Conservation (phyloP, 2,329 filamentous ascomycete genomes). For the Beauveria rudraprayagi region DNA sequence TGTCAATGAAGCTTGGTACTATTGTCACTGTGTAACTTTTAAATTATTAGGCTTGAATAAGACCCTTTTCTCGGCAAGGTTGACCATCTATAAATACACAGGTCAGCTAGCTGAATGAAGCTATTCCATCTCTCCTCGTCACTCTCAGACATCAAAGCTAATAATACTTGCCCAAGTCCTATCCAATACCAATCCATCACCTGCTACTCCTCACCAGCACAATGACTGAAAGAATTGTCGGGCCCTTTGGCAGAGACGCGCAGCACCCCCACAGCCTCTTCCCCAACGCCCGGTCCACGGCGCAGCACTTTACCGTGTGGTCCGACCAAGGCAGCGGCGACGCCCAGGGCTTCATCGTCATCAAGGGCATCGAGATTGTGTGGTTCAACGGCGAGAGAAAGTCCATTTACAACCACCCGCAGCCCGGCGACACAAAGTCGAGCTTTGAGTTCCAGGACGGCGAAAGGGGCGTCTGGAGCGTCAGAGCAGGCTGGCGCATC, state of each 20-base stretch:
- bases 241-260: not conserved
- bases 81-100: too few species aligned
- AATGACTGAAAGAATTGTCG: not conserved
- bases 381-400: not conserved
- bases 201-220: not conserved
- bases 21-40: too few species aligned
- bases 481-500: not conserved
- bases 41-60: too few species aligned
- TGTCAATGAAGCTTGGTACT: too few species aligned
- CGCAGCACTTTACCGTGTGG: not conserved
- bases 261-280: not conserved
- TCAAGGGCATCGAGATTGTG: not conserved
- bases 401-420: not conserved
- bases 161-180: not conserved
- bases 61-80: too few species aligned
- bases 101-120: too few species aligned
- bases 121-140: too few species aligned
- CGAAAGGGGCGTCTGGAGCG: not conserved
- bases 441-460: not conserved
- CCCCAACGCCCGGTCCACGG: not conserved
- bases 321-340: not conserved
- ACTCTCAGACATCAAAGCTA: not conserved
- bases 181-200: not conserved
- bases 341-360: not conserved
- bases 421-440: not conserved